Base-by-base conservation (phyloP, 495 filamentous ascomycete genomes). In the Ramalina intermedia region DNA sequence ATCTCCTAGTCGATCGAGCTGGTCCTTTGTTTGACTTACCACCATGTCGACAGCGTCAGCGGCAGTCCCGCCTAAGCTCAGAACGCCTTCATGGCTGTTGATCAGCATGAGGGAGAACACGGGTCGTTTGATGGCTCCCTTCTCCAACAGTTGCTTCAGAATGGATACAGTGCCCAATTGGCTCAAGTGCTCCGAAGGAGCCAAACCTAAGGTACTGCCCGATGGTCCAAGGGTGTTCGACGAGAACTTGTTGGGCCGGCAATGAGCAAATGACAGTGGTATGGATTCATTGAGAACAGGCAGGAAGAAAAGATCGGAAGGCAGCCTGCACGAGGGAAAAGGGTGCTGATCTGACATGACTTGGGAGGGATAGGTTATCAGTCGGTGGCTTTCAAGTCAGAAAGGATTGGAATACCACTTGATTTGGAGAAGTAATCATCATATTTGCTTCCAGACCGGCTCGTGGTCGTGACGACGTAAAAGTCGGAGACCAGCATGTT, bases 401-500 rank as follows among this genome's bases (percentile, higher is more conserved):
- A 44, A 12, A 18, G 26, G 37, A 27, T 2, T 27, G n/a, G 50
- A 47, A 20, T 45, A 61, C 57, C 29, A 38, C 49, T 48, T 2
- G 51, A 51, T 27, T 55, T 37, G 6, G 62, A 64, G 43, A 58
- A 56, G 26, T 52, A 49, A 38, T 62, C 62, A n/a, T 56, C 54
- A 37, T 59, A 65, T 17, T 49, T 47, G 20, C 50, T 63, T 35
- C 62, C 62, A 11, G n/a, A 46, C n/a, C 43, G 48, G 39, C 61
- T 64, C 3, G 63, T 57, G 13, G 63, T 65, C 3, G 50, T 59
- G 18, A 49, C 21, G 2, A 65, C 46, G 46, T 60, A 59, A 37
- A 61, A 65, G 46, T 65, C 63, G 3, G 55, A 56, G 0, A 57
- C 51, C 24, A 65, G 43, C 62, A 65, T 65, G 41, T 65, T 62